Base-by-base conservation (phyloP, 352 stramenopile genomes). In the Pythium utonaiense region DNA sequence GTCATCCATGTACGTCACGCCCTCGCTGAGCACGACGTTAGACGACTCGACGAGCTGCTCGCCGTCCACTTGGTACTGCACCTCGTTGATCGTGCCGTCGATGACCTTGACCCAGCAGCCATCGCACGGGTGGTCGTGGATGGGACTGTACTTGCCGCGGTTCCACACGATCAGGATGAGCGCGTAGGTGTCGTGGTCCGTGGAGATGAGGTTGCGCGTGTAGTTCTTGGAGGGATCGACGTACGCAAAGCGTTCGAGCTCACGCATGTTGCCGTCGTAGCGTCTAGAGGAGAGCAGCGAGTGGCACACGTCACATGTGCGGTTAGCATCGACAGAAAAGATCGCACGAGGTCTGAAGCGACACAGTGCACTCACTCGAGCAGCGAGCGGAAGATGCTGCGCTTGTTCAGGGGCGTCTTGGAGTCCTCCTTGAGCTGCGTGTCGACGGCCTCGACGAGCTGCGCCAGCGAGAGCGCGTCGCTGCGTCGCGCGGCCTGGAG, bases 101-200 rank as follows among this genome's bases (percentile, higher is more conserved):
- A 96, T 80, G 19, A 94, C 73, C 33, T 93, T 86, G 60, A 97
- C 77, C 89, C 88, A 97, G 73, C 93, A 98, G 30, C 91, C 93
- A 66, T 97, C 88, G 47, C 80, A 91, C 41, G 88, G 92, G 73
- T 98, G 93, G 72, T 98, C 89, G 72, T 98, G 93, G 67, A 98
- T 96, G 0, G 88, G 89, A 31, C 88, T 90, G 68, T 89, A 90
- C 74, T 89, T 89, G 55, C 76, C 77, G 19, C 83, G 75, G 74
- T 95, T 97, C 93, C 93, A 98, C 69, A 94, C 96, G 27, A 98
- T 70, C 30, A 97, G 50, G 38, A 98, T 83, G n/a, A 97, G 75
- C n/a, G 91, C 93, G 71, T 95, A 98, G 6, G 76, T 89, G 67
- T 91, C 69, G 63, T 91, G 59, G 69, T 98, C 91, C 2, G 88